Percentiles rank a stretch among this genome's conserved stretches.
Evolutionary conservation across 176 grass and related monocot genomes (phyloP).

Genomic region (Eremochloa ophiuroides): DNA sequence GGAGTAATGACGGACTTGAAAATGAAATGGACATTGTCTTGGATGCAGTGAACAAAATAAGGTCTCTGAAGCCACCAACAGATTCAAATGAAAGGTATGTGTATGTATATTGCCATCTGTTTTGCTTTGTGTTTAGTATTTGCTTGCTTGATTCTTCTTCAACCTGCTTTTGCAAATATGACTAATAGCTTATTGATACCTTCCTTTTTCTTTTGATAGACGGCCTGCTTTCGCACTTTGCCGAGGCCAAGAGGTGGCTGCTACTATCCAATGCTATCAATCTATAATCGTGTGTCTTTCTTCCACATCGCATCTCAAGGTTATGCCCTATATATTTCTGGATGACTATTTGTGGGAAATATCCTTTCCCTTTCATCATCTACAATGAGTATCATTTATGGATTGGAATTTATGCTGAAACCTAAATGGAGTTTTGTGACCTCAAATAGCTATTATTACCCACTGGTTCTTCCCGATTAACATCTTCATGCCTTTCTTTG

Average conservation of each 20-base stretch:
- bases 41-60: constrained; percentile 60
- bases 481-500: background rate
- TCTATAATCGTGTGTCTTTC: constrained; percentile 59
- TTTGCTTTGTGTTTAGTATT: background rate
- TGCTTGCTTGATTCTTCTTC: constrained; percentile 10
- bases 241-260: constrained; percentile 30
- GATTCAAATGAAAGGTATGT: constrained; percentile 67
- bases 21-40: constrained; percentile 63
- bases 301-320: constrained; percentile 66
- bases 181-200: background rate
- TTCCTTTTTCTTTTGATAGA: constrained; percentile 12
- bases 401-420: background rate
- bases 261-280: constrained; percentile 52
- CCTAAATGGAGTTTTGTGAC: background rate
- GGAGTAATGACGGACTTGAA: constrained; percentile 73
- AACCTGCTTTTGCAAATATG: background rate
- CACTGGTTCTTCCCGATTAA: background rate
- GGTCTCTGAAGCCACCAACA: constrained; percentile 61
- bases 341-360: background rate
- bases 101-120: background rate
- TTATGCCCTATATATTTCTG: constrained; percentile 5
- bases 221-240: constrained; percentile 67
- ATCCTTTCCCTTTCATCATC: background rate
- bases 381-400: background rate
- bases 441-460: background rate